A percentile compares a stretch with the other conserved stretches of the same genome.
Evolutionary conservation across 2,329 filamentous ascomycete genomes (phyloP).

Genomic region (Claviceps monticola): DNA sequence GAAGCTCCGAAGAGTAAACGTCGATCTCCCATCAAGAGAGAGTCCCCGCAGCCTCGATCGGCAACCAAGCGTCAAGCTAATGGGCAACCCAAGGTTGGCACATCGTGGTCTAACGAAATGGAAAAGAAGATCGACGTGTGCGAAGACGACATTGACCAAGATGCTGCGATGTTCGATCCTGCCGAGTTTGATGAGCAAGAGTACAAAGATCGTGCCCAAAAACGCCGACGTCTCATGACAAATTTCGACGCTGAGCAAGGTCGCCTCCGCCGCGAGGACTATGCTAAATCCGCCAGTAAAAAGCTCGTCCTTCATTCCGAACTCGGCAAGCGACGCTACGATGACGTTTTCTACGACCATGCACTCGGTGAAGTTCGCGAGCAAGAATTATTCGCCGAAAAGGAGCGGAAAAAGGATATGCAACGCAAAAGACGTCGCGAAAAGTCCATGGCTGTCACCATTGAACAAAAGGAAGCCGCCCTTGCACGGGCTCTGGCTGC

Average conservation of each 20-base stretch:
- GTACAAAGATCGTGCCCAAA: constrained; percentile 45
- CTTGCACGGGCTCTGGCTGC: constrained; percentile 65
- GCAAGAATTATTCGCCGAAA: constrained; percentile 83
- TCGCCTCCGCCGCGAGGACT: constrained; percentile 48
- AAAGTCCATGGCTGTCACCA: constrained; percentile 87
- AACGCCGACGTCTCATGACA: constrained; percentile 55
- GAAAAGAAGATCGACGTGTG: constrained; percentile 26
- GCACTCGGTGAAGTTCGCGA: constrained; percentile 79
- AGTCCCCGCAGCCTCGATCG: constrained; percentile 32
- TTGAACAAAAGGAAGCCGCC: constrained; percentile 78
- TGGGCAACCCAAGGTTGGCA: constrained; percentile 46
- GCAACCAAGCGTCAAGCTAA: constrained; percentile 47
- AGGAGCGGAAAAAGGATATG: constrained; percentile 99
- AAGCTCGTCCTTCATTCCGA: constrained; percentile 56
- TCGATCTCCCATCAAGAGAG: constrained; percentile 36
- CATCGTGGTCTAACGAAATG: constrained; percentile 41
- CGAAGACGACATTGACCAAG: constrained; percentile 29
- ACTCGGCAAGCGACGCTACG: constrained; percentile 61
- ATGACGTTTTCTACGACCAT: constrained; percentile 61
- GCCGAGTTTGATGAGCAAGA: constrained; percentile 28
- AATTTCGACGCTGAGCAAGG: constrained; percentile 48
- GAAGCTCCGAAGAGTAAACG: constrained; percentile 35
- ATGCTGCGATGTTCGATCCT: constrained; percentile 31
- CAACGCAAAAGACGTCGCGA: constrained; percentile 91
- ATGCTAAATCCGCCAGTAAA: constrained; percentile 39